phyloP scores from a whole-genome alignment of 305 asterid species.

The Ilex paraguariensis region DNA sequence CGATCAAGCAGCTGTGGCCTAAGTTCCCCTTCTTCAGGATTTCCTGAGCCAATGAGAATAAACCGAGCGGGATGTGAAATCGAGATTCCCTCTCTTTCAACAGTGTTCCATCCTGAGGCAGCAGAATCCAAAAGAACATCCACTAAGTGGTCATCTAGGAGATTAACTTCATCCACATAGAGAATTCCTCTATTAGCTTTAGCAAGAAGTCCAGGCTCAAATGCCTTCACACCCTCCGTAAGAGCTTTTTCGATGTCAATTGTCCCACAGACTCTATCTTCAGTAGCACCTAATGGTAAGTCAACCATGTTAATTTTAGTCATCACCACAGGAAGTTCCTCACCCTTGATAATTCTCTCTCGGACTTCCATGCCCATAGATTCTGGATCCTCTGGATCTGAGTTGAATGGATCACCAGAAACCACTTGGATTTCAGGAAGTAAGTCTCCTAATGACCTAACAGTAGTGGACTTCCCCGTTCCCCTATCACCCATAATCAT shows the following conservation, averaged over 20 bases:
- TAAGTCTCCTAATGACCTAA: constrained; percentile 74
- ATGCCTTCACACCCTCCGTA: constrained; percentile 92
- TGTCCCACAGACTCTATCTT: constrained; percentile 93
- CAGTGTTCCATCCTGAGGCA: constrained; percentile 94
- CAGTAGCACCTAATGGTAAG: constrained; percentile 90
- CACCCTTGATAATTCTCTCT: constrained; percentile 49
- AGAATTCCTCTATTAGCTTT: constrained; percentile 93
- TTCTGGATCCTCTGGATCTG: constrained; percentile 89
- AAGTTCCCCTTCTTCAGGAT: constrained; percentile 97
- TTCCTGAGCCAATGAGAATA: constrained; percentile 91
- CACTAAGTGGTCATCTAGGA: constrained; percentile 89
- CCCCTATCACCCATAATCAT: constrained; percentile 99
- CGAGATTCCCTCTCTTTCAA: constrained; percentile 93
- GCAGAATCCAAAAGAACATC: constrained; percentile 91
- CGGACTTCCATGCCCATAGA: constrained; percentile 74
- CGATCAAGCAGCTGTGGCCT: constrained; percentile 97
- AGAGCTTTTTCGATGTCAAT: constrained; percentile 96
- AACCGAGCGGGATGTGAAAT: constrained; percentile 94
- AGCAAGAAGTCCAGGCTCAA: constrained; percentile 94
- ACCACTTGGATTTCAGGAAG: constrained; percentile 84
- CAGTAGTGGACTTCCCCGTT: constrained; percentile 91
- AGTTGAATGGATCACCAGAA: constrained; percentile 78
- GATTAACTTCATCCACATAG: constrained; percentile 95
- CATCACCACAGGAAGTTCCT: constrained; percentile 38
- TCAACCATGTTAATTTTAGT: constrained; percentile 94